Conservation (phyloP, 2,329 filamentous ascomycete genomes). For the Fragosphaeria purpurea region DNA sequence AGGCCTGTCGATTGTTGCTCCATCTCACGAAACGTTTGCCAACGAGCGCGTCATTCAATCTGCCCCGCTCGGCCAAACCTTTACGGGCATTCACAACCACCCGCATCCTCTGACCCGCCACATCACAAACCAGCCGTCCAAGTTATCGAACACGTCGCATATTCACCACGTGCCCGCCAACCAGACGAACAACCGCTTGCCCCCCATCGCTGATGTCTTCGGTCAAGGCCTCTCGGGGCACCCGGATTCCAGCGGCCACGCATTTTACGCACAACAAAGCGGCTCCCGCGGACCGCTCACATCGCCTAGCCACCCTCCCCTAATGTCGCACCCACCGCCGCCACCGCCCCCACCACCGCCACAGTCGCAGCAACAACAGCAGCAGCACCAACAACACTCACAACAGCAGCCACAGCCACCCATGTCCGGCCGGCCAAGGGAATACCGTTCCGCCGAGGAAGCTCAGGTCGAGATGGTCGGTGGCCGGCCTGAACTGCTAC, state of each 20-base stretch:
- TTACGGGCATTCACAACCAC: slow-evolving; percentile 72
- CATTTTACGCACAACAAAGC: slow-evolving; percentile 52
- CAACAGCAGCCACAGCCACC: slow-evolving; percentile 31
- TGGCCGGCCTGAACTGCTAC: slow-evolving; percentile 83
- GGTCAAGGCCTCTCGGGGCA: slow-evolving; percentile 63
- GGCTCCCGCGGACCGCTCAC: slow-evolving; percentile 59
- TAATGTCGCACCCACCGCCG: slow-evolving; percentile 20
- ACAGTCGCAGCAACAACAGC: slow-evolving; percentile 12
- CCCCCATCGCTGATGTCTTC: slow-evolving; percentile 91
- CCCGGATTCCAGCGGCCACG: slow-evolving; percentile 41
- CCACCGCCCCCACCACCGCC: slow-evolving; percentile 4
- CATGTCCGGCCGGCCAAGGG: slow-evolving; percentile 57
- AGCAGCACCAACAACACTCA: slow-evolving; percentile 25
- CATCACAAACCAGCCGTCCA: slow-evolving; percentile 70
- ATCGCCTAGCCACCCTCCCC: slow-evolving; percentile 64
- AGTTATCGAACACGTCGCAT: slow-evolving; percentile 73
- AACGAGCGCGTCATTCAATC: slow-evolving; percentile 95
- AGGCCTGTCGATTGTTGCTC: slow-evolving; percentile 88
- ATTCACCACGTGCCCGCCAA: slow-evolving; percentile 82
- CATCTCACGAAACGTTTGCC: slow-evolving; percentile 83
- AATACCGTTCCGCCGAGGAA: slow-evolving; percentile 94
- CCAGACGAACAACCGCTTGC: slow-evolving; percentile 84
- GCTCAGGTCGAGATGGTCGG: slow-evolving; percentile 83
- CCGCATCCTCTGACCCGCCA: slow-evolving; percentile 68
- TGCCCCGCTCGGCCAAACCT: slow-evolving; percentile 86